A percentile compares a stretch with the other conserved stretches of the same genome.
Conservation (phyloP, 2,329 filamentous ascomycete species). For the Aaosphaeria pasadenensis region DNA sequence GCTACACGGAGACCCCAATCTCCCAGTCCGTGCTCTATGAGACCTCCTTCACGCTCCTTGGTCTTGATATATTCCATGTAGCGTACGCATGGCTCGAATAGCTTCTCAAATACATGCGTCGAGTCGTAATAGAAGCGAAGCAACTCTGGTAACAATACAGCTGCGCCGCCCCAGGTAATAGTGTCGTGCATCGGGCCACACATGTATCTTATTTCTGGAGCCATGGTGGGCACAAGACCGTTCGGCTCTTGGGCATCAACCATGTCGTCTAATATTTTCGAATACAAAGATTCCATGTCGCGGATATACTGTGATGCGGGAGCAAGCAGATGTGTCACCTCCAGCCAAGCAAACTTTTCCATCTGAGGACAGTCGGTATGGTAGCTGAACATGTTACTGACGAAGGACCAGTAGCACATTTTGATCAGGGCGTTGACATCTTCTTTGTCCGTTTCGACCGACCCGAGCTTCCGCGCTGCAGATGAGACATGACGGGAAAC, state of each 20-base stretch:
- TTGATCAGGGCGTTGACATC: constrained; percentile 43
- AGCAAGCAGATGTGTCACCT: constrained; percentile 47
- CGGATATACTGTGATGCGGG: constrained; percentile 47
- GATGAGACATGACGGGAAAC: constrained; percentile 41
- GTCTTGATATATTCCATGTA: constrained; percentile 44
- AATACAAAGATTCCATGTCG: constrained; percentile 47
- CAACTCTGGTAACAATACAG: constrained; percentile 27
- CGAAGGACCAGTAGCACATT: constrained; percentile 46
- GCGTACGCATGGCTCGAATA: constrained; percentile 36
- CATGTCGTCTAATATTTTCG: constrained; percentile 49
- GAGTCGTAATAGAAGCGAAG: constrained; percentile 42
- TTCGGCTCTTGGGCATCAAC: constrained; percentile 45
- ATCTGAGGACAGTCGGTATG: constrained; percentile 38
- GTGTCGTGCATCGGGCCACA: constrained; percentile 49
- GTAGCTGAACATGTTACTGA: constrained; percentile 21
- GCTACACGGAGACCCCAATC: constrained; percentile 46
- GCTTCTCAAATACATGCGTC: constrained; percentile 35
- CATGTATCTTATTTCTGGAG: constrained; percentile 48
- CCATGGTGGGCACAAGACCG: constrained; percentile 48
- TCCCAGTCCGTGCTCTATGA: constrained; percentile 45
- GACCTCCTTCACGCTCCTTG: constrained; percentile 40
- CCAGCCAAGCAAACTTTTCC: constrained; percentile 49
- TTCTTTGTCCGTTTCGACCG: constrained; percentile 40
- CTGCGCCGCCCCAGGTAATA: constrained; percentile 44
- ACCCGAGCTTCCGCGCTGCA: constrained; percentile 35